Evolutionary conservation across 2,329 filamentous ascomycete species (phyloP).

Genomic region (Diaporthe batatas): DNA sequence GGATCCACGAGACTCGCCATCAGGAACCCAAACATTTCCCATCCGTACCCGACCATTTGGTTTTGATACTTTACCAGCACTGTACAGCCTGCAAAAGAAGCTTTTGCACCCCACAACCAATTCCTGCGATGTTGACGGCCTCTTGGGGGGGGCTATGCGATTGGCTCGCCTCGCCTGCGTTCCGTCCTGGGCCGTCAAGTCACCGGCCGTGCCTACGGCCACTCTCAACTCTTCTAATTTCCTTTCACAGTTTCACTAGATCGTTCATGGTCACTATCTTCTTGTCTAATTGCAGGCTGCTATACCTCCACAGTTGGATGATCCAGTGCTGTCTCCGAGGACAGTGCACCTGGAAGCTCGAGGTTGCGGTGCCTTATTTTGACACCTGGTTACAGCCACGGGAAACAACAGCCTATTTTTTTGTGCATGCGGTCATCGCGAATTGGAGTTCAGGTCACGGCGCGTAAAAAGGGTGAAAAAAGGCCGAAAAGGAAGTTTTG

Average conservation of each 20-base stretch:
- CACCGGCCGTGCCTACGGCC: constrained; percentile 18
- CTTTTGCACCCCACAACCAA: constrained; percentile 19
- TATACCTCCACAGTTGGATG: constrained; percentile 28
- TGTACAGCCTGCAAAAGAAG: constrained; percentile 30
- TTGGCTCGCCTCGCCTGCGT: constrained; percentile 22
- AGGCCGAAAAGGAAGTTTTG: constrained; percentile 19
- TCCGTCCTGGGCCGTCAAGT: constrained; percentile 10
- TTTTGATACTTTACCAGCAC: constrained; percentile 5
- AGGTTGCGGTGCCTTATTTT: not conserved
- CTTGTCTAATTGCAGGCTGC: constrained; percentile 3
- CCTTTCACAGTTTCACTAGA: constrained; percentile 23
- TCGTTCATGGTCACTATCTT: constrained; percentile 13
- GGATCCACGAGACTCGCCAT: constrained; percentile 4
- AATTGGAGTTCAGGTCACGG: constrained; percentile 29
- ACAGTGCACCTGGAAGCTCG: constrained; percentile 18
- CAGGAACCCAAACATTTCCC: not conserved
- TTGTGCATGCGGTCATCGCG: constrained; percentile 9
- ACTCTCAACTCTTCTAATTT: constrained; percentile 27
- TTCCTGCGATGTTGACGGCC: not conserved
- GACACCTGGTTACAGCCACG: not conserved
- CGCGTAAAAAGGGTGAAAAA: constrained; percentile 21
- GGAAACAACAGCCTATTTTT: not conserved
- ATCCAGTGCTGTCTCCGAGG: not conserved
- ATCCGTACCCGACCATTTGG: constrained; percentile 16
- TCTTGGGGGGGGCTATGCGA: constrained; percentile 1